Conservation (phyloP, 306 rosid genomes). For the Crotalaria pallida region DNA sequence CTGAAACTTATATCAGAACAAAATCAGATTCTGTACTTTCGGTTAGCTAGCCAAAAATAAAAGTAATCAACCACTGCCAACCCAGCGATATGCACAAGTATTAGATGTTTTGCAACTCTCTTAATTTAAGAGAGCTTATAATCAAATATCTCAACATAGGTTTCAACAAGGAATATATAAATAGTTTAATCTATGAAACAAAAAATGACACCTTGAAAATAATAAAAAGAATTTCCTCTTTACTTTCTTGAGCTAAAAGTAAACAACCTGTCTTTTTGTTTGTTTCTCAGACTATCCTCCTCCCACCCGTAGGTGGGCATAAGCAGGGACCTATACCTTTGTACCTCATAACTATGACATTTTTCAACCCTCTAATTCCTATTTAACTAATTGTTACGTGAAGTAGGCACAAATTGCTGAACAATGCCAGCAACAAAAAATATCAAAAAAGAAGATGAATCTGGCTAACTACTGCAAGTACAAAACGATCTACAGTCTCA, state of each 20-base stretch:
- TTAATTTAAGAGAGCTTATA: background rate
- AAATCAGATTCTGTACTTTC: no score
- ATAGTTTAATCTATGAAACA: background rate
- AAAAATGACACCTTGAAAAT: background rate
- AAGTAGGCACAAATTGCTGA: constrained; percentile 8
- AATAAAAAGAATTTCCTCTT: background rate
- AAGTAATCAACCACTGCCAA: background rate
- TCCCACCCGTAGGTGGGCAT: no score
- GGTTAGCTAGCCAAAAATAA: no score
- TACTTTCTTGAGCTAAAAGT: background rate
- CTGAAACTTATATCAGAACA: no score
- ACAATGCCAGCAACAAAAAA: background rate
- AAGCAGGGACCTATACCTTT: no score
- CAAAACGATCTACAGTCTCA: background rate
- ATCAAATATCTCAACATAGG: background rate
- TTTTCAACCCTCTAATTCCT: constrained; percentile 14
- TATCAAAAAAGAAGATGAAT: background rate
- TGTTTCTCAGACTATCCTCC: no score
- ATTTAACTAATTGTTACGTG: background rate
- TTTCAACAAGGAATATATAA: background rate
- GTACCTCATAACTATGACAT: background rate
- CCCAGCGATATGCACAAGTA: background rate
- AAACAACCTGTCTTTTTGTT: no score
- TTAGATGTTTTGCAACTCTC: background rate
- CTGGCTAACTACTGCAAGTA: background rate